Conservation (phyloP, 2,329 filamentous ascomycete genomes). For the Claviceps maximensis region DNA sequence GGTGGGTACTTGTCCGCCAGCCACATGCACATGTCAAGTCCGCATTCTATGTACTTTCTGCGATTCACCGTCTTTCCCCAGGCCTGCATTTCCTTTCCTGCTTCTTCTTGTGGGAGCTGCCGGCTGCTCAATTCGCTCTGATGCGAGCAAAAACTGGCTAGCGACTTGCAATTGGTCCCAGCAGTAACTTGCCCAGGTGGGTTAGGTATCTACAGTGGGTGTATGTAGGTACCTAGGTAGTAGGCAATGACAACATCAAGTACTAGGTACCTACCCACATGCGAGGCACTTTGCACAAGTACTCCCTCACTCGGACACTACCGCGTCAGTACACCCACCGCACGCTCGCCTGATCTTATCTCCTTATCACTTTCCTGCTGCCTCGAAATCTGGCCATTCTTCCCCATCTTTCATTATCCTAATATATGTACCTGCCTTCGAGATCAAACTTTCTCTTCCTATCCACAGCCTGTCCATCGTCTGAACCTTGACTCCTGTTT, state of each 20-base stretch:
- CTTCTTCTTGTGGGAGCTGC: not conserved
- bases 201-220: no score
- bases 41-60: not conserved
- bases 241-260: no score
- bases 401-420: slow-evolving; percentile 2
- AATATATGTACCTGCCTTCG: not conserved
- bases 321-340: not conserved
- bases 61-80: not conserved
- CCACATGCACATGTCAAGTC: no score
- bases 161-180: not conserved
- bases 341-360: not conserved
- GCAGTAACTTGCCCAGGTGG: no score
- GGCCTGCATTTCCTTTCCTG: not conserved
- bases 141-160: not conserved
- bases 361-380: not conserved
- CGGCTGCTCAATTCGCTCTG: not conserved
- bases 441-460: not conserved
- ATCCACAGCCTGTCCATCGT: not conserved
- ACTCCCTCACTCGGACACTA: not conserved
- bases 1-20: not conserved
- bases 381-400: slow-evolving; percentile 1
- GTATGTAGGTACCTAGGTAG: no score
- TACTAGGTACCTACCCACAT: not conserved
- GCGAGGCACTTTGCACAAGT: not conserved
- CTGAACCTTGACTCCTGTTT: not conserved